Evolutionary conservation across 106 monocot genomes (phyloP).

Genomic region (Xerophyta viscosa): DNA sequence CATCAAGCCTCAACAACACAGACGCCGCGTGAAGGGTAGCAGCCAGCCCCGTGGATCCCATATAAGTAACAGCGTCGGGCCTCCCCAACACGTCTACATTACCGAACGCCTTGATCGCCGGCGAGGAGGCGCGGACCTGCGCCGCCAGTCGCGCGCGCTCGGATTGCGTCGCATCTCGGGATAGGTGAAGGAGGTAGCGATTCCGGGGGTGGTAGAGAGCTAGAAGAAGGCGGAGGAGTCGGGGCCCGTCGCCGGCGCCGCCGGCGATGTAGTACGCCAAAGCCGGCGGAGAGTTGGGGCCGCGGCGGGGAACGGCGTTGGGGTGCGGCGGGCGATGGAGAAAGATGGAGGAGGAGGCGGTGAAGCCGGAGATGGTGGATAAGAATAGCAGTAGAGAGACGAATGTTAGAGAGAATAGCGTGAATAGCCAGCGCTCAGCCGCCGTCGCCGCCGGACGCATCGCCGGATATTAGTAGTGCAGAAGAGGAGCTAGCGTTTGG

Average conservation of each 20-base stretch:
- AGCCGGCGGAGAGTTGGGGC: slow-evolving; percentile 34
- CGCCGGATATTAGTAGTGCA: no score
- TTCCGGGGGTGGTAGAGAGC: slow-evolving; percentile 90
- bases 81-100: slow-evolving; percentile 79
- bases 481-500: no score
- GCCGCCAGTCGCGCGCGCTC: slow-evolving; percentile 38
- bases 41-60: slow-evolving; percentile 74
- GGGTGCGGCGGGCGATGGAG: slow-evolving; percentile 9
- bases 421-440: slow-evolving; percentile 56
- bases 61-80: slow-evolving; percentile 48
- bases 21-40: slow-evolving; percentile 62
- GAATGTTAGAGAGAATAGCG: slow-evolving; percentile 50
- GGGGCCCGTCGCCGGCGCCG: slow-evolving; percentile 32
- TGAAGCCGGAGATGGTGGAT: slow-evolving; percentile 49
- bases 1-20: slow-evolving; percentile 46
- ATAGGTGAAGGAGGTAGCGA: slow-evolving; percentile 59
- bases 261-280: slow-evolving; percentile 80
- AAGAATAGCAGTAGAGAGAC: slow-evolving; percentile 50
- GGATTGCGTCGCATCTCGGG: slow-evolving; percentile 38
- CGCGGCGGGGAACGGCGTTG: slow-evolving; percentile 13
- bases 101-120: slow-evolving; percentile 48
- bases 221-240: slow-evolving; percentile 56
- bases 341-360: slow-evolving; percentile 42
- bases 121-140: slow-evolving; percentile 23
- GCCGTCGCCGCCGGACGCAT: slow-evolving; percentile 8